Percentiles rank a stretch among this genome's conserved stretches.
These are phyloP conservation scores for Immersiporthe knoxdaviesiana DNA, from an alignment of 2,329 filamentous ascomycete species.

Conservation along the genomic window DNA sequence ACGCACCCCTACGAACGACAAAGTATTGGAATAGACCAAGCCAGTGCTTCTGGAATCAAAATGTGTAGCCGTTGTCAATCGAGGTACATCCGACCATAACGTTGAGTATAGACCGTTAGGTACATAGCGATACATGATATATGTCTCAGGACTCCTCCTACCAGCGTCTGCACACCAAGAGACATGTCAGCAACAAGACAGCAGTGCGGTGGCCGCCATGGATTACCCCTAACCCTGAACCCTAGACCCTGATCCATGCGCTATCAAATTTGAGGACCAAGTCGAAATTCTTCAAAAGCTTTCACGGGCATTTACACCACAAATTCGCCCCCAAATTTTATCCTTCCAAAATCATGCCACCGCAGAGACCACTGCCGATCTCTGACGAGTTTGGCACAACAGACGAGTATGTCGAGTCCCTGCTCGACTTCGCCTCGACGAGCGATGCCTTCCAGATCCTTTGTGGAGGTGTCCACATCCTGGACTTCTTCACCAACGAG, in stretches of 20 bases:
- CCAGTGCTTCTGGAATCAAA: too few species aligned
- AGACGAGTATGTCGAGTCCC: conserved; percentile 77
- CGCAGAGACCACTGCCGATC: conserved; percentile 66
- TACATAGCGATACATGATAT: too few species aligned
- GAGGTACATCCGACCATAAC: too few species aligned
- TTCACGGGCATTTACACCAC: not conserved
- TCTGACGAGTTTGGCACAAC: conserved; percentile 68
- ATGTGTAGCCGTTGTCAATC: too few species aligned
- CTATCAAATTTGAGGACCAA: not conserved
- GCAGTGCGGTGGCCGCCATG: too few species aligned
- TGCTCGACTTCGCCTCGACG: conserved; percentile 75
- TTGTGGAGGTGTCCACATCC: conserved; percentile 95
- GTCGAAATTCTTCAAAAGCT: not conserved
- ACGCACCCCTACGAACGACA: too few species aligned
- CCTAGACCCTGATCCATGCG: not conserved
- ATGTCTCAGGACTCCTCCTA: too few species aligned
- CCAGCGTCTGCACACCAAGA: too few species aligned
- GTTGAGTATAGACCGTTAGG: too few species aligned
- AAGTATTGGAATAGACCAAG: too few species aligned
- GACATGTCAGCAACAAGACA: too few species aligned
- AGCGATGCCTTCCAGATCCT: conserved; percentile 81
- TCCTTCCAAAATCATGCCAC: conserved; percentile 45
- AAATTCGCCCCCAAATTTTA: not conserved
- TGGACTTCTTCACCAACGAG: conserved; percentile 90
- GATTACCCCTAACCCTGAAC: not conserved